phyloP scores from a whole-genome alignment of 1,284 basidiomycete genomes.

The Cerioporus squamosus region DNA sequence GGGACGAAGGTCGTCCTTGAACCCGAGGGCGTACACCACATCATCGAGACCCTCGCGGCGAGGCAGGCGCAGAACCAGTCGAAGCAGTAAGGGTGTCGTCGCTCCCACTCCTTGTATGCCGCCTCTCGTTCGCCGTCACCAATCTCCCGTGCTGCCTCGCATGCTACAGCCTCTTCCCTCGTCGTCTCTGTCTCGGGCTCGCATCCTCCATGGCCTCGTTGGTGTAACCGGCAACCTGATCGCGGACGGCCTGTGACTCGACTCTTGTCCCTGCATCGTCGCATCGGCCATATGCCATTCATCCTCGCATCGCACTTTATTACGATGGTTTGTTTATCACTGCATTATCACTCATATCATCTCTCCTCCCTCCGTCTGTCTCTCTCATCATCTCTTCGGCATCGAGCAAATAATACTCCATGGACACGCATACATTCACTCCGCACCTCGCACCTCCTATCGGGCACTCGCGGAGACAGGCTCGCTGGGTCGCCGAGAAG shows the following conservation, averaged over 20 bases:
- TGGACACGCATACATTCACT: not conserved
- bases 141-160: not conserved
- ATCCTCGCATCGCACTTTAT: not conserved
- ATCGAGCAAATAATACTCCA: too few relatives aligned
- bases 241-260: not conserved
- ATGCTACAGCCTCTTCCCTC: not conserved
- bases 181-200: not conserved
- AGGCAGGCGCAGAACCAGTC: conserved; percentile 28
- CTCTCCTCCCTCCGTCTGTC: not conserved
- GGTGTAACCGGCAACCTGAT: not conserved
- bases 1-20: conserved; percentile 80
- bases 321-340: not conserved
- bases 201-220: not conserved
- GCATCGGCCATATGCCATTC: too few relatives aligned
- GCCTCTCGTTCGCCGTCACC: not conserved
- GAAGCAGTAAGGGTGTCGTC: conserved; percentile 21
- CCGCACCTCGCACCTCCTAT: not conserved
- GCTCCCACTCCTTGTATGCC: not conserved
- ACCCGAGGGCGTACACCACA: conserved; percentile 65
- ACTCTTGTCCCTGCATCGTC: not conserved
- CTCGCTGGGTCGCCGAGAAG: not conserved
- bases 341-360: too few relatives aligned
- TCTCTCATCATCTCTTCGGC: conserved; percentile 4
- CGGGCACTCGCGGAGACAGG: not conserved
- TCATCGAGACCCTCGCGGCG: conserved; percentile 58